Evolutionary conservation across 2,329 filamentous ascomycete genomes (phyloP).

Genomic region (Aspergillus nomiae): DNA sequence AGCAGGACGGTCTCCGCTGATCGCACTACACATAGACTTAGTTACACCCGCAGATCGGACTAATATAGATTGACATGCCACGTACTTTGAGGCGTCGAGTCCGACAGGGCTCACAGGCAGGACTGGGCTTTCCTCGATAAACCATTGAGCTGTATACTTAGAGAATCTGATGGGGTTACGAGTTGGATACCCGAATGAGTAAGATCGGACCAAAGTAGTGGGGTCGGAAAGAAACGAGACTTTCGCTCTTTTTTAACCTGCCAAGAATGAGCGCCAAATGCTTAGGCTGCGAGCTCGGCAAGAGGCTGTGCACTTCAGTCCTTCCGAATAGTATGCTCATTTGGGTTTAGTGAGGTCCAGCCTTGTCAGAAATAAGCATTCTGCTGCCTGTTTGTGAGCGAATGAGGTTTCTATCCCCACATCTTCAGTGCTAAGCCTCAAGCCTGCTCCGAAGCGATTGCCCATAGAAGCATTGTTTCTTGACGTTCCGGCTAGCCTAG

Average conservation of each 20-base stretch:
- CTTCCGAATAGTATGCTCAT: neutral
- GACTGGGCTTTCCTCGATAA: conserved; percentile 18
- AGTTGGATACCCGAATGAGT: neutral
- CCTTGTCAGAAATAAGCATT: neutral
- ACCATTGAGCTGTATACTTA: conserved; percentile 8
- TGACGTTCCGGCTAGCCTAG: too few species aligned
- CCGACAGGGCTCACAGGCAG: conserved; percentile 17
- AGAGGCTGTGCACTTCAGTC: neutral
- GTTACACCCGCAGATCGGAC: neutral
- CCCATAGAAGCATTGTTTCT: neutral
- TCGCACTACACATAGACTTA: conserved; percentile 22
- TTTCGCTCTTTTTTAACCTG: neutral
- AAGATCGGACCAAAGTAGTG: neutral
- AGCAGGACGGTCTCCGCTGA: conserved; percentile 22
- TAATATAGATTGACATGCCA: neutral
- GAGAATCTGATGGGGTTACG: neutral
- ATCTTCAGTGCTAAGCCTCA: neutral
- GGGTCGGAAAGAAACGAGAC: neutral
- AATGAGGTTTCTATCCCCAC: too few species aligned
- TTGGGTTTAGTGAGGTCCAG: neutral
- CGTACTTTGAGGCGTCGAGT: conserved; percentile 17
- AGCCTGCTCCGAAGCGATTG: neutral
- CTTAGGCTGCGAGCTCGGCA: neutral
- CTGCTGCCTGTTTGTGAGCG: neutral
- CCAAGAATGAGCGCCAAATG: neutral